Evolutionary conservation across 345 rosid species (phyloP), one percentile per base, ranked within the genome.

Genomic region (Stellera chamaejasme): DNA sequence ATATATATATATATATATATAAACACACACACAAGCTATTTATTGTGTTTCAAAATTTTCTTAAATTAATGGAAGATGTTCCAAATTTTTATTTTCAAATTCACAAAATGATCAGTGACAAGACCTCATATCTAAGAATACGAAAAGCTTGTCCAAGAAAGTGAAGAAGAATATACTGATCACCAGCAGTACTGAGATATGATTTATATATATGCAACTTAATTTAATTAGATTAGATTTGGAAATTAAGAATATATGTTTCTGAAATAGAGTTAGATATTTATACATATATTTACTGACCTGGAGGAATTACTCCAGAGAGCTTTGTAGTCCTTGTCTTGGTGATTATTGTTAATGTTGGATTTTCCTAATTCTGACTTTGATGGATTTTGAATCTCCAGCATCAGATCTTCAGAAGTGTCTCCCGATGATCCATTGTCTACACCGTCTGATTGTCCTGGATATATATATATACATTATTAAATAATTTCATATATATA

Each of bases 381-480:
- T 67, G 74, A 72, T 25, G 88, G 66, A 50, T 81, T 85, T 45
- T 73, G 76, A 50, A 72, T 82, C 32, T 85, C 96, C 54, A 87
- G 71, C 78, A 85, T 75, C 67, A 92, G 66, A 56, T 90, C 99
- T 48, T 94, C 99, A 7, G 96, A 90, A 49, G 78, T 90, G 58
- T 94, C 99, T 28, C 82, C 91, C 3, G 93, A 82, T 13, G 87
- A 83, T 53, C 90, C 97, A 67, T 83, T 87, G 15, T 83, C 95
- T 70, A 63, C 74, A 13, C 62, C 69, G 71, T 90, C 96, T 15
- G 84, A 79, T 70, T 87, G 96, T 48, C 83, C 92, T 85, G 64
- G 13, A 43, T 26, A 43, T 48, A 46, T 26, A 14, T 47, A 27
- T n/a, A 10, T 13, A 19, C 23, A 19, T 19, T 19, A 19, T 23